Evolutionary conservation across 441 rosid genomes (phyloP), one percentile per base, ranked within the genome.

Genomic region (Croton setiger): DNA sequence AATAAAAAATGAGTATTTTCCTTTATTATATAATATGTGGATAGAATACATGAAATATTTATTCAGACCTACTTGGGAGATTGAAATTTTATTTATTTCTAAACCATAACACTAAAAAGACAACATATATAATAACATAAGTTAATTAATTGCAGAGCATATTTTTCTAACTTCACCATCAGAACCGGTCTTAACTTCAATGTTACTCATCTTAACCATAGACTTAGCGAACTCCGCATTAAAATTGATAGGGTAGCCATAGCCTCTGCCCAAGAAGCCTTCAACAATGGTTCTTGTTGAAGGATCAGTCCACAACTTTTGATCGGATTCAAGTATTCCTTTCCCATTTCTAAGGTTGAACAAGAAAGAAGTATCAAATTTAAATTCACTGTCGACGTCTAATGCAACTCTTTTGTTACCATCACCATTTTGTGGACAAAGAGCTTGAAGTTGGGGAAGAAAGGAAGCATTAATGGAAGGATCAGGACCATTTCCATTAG

Each of bases 151-250:
- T 7, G 82, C 78, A 17, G 86, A 77, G 60, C 96, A 90, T 45
- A 80, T 73, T 49, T 55, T 78, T 23, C 97, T 82, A 68, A 89
- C 86, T 75, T 91, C 97, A 10, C 92, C 93, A 21, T 65, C 39
- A 5, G 76, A 66, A 0, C 86, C 83, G 0, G 84, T 82, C 79
- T 89, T 87, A 18, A 87, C 82, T 0, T 75, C 90, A 14, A 85
- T 81, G 23, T 87, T 86, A 53, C 92, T 83, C 97, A 89, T 89
- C 80, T 84, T 91, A 35, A 80, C 79, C 96, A 91, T 91, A 9
- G 92, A 86, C 69, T 57, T 76, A 3, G 74, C 89, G 12, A 91
- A 91, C 77, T 91, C 86, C 4, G 15, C 33, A 55, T 74, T 75
- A 13, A 87, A 91, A 7, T 20, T 72, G 54, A 75, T 45, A 3